These are phyloP conservation scores for Elongisporangium undulatum DNA, from an alignment of 352 stramenopile genomes.

Conservation along the genomic window DNA sequence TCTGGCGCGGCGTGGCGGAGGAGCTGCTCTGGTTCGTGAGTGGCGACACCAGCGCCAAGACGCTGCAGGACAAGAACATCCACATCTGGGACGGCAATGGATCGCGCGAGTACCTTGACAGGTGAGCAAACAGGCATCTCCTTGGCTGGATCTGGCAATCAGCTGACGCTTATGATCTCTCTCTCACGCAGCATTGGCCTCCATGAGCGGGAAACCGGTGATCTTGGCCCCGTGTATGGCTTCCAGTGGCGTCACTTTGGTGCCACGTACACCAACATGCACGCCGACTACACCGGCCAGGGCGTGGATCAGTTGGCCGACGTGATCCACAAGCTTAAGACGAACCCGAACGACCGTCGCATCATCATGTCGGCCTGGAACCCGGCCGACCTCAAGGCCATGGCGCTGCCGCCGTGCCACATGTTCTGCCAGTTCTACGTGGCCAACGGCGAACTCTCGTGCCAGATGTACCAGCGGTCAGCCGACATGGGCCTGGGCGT, in stretches of 20 bases:
- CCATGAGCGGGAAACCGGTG: conserved; percentile 92
- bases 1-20: conserved; percentile 98
- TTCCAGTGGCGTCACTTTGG: conserved; percentile 99
- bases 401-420: conserved; percentile 99
- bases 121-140: neutral
- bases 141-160: neutral
- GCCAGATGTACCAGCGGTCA: conserved; percentile 99
- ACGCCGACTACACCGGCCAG: conserved; percentile 97
- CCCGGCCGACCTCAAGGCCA: conserved; percentile 93
- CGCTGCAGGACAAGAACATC: conserved; percentile 96
- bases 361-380: conserved; percentile 99
- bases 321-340: conserved; percentile 97
- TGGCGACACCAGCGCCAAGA: conserved; percentile 96
- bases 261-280: conserved; percentile 97
- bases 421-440: conserved; percentile 98
- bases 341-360: conserved; percentile 95
- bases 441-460: conserved; percentile 75
- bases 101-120: conserved; percentile 93
- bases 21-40: conserved; percentile 99
- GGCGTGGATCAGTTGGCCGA: conserved; percentile 98
- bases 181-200: conserved; percentile 68
- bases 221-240: conserved; percentile 96
- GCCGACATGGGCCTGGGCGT: conserved; percentile 99
- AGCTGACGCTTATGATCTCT: neutral
- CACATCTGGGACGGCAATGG: conserved; percentile 99